Base-by-base conservation (phyloP, 495 filamentous ascomycete genomes). In the Rostrohypoxylon terebratum region DNA sequence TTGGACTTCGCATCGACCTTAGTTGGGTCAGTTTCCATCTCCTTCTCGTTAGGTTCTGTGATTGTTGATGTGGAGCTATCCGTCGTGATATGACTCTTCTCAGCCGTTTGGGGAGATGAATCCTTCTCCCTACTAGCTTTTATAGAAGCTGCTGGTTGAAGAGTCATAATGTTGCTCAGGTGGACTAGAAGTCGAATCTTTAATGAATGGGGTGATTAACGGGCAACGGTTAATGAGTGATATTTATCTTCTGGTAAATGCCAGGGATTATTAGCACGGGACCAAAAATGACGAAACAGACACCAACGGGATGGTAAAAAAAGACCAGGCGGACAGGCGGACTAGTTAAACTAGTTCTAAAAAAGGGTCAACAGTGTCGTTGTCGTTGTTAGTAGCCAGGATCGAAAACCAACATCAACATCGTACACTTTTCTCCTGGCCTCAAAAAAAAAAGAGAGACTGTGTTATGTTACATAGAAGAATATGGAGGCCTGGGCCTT, bases 1-100 rank as follows among this genome's bases (percentile, higher is more conserved):
- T 85, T 85, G 36, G 72, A 64, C 72, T 87, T 87, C 21, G 59
- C 62, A 34, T 79, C 78, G 48, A 48, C 68, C 65, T 76, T 80
- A 21, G 53, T 33, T 36, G 69, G 44, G 38, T 76, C 71, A 62
- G 38, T 34, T 65, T 81, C 79, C 51, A 78, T 74, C 6, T 81
- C 76, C 36, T 74, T 74, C 23, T 78, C 79, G 13, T 68, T 66
- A 3, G 59, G 53, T 13, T 79, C 76, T 16, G 58, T 75, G 25
- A 75, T 69, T 16, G 82, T 78, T 23, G 81, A 79, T 47, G 78
- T 80, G 34, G 79, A 74, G 66, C 81, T 77, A 63, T 77, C 80
- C 1, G 70, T 75, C 13, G 51, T 71, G 10, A 71, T 71, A n/a
- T 79, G 76, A 33, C 45, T 66, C 36, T 72, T 76, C 23, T 68